Base-by-base conservation (phyloP, 352 stramenopile genomes). In the Globisporangium megalacanthum region DNA sequence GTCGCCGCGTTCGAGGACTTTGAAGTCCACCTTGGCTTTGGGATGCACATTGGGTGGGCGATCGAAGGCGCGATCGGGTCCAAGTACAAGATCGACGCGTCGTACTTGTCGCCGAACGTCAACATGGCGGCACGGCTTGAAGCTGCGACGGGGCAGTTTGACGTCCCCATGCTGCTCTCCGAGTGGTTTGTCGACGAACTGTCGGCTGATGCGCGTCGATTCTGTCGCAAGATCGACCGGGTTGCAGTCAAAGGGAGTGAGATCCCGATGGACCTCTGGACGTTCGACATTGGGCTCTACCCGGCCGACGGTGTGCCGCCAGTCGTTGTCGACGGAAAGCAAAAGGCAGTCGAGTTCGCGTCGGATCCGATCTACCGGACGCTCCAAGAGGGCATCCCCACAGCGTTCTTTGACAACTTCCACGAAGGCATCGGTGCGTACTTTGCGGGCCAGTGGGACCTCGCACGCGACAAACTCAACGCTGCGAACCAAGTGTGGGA, bases 21-120 rank as follows among this genome's bases (percentile, higher is more conserved):
- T 66, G 84, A 96, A 33, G 90, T 99, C 4, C 83, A 96, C 54
- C 70, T 99, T 52, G 94, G 97, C 55, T 99, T 98, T 74, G 97
- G 97, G 0, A 75, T 99, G 51, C 96, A 99, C 65, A 89, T 98
- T 17, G 97, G 97, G 14, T 99, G 97, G 97, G 96, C 96, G 0
- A 98, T 99, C 44, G 97, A 99, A 77, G 97, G 97, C 25, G 95
- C 96, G 1, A 98, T 99, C 55, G 97, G 97, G 29, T 98, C 91
- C 17, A 70, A 92, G 31, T 98, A 98, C 79, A 99, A 99, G 70
- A 98, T 99, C 50, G 97, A 99, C 73, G 96, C 96, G 31, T 98
- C 95, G 1, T 99, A 99, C 60, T 69, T 99, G 1, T 98, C 92
- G 4, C 96, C 96, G 6, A 96, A 99, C 66, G 96, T 99, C 11